These are phyloP conservation scores for Zopfia rhizophila DNA, from an alignment of 2,329 filamentous ascomycete genomes.

Conservation along the genomic window DNA sequence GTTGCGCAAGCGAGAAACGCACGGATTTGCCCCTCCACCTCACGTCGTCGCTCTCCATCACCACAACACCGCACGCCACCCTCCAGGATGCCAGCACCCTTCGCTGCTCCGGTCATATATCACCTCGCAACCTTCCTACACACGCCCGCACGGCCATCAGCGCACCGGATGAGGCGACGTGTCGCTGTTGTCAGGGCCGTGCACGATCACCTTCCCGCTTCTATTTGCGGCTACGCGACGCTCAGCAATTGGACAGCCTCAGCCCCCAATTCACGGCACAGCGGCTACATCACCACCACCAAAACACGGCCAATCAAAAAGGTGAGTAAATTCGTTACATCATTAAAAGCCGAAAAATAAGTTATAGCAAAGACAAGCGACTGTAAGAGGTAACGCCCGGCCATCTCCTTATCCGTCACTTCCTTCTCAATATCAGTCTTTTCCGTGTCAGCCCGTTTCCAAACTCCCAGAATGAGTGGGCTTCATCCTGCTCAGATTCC, in stretches of 20 bases:
- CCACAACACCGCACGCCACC: conserved; percentile 31
- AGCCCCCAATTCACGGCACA: conserved; percentile 50
- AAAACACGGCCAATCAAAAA: conserved; percentile 46
- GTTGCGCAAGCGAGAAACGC: conserved; percentile 29
- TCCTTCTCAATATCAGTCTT: conserved; percentile 41
- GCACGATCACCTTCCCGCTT: conserved; percentile 46
- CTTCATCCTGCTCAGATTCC: conserved; percentile 36
- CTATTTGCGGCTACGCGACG: conserved; percentile 53
- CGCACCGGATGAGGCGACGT: conserved; percentile 33
- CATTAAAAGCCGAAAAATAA: conserved; percentile 40
- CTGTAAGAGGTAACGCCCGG: conserved; percentile 51
- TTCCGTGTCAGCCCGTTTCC: conserved; percentile 41
- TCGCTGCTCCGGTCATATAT: conserved; percentile 22
- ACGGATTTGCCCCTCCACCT: conserved; percentile 39
- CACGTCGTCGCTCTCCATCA: conserved; percentile 31
- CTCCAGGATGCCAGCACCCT: conserved; percentile 4
- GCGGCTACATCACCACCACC: conserved; percentile 48
- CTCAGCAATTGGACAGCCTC: conserved; percentile 52
- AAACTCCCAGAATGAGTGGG: conserved; percentile 46
- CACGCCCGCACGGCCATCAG: conserved; percentile 17
- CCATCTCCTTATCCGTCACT: conserved; percentile 35
- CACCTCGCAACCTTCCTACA: conserved; percentile 4
- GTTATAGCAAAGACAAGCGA: conserved; percentile 44
- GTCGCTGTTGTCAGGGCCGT: conserved; percentile 41
- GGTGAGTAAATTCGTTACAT: conserved; percentile 41